Percentiles rank a stretch among this genome's conserved stretches.
Evolutionary conservation across 2,329 filamentous ascomycete species (phyloP).

Genomic region (Colletotrichum incanum): DNA sequence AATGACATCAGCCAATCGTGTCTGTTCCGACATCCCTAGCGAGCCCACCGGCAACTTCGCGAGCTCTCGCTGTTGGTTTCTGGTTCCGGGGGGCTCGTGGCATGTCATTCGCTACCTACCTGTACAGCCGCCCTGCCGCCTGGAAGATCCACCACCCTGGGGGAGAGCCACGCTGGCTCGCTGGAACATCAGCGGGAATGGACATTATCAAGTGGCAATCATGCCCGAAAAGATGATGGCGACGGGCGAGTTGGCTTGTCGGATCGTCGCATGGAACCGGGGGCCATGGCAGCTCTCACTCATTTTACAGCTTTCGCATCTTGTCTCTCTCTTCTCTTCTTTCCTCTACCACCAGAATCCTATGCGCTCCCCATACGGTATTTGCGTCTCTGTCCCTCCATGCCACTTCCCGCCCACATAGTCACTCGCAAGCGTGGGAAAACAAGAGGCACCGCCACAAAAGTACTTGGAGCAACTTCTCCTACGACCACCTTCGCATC

Average conservation of each 20-base stretch:
- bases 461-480: not conserved
- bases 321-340: too few relatives aligned
- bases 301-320: too few relatives aligned
- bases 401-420: not conserved
- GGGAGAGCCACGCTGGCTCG: not conserved
- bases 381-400: not conserved
- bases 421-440: not conserved
- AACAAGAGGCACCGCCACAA: not conserved
- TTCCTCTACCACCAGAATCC: not conserved
- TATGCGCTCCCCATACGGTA: not conserved
- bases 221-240: not conserved
- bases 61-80: too few relatives aligned
- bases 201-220: not conserved
- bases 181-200: not conserved
- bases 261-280: too few relatives aligned
- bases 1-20: slow-evolving; percentile 35
- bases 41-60: not conserved
- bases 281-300: too few relatives aligned
- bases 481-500: not conserved
- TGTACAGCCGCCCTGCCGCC: not conserved
- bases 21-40: slow-evolving; percentile 11
- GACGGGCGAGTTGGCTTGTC: not conserved
- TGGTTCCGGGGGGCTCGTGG: too few relatives aligned
- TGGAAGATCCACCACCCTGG: not conserved
- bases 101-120: not conserved